A percentile compares a stretch with the other conserved stretches of the same genome.
These are phyloP conservation scores for Prinsepia uniflora DNA, from an alignment of 306 rosid genomes.

Conservation along the genomic window DNA sequence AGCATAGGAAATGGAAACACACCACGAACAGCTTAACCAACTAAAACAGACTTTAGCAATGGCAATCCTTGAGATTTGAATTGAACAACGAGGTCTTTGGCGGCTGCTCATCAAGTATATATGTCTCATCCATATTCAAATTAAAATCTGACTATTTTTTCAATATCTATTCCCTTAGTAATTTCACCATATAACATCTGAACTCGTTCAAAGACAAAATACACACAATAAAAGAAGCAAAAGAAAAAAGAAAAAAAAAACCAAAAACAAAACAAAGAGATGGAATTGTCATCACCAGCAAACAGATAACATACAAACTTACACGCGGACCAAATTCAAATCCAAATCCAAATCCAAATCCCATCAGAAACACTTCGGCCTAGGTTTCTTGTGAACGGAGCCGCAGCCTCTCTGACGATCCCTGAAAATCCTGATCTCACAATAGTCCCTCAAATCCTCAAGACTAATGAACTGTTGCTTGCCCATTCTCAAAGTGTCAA, in stretches of 20 bases:
- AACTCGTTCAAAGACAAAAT: neutral
- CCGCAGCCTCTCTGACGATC: slow-evolving; percentile 85
- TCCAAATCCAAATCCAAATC: neutral
- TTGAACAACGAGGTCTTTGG: neutral
- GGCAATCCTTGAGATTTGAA: neutral
- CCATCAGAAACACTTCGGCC: slow-evolving; percentile 70
- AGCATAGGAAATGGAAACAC: neutral
- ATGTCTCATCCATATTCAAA: neutral
- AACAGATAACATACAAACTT: slow-evolving; percentile 21
- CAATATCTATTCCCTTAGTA: neutral
- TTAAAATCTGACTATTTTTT: too few relatives aligned
- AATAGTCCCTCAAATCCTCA: slow-evolving; percentile 70
- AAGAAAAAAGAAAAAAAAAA: too few relatives aligned
- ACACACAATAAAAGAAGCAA: neutral
- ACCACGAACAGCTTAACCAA: neutral
- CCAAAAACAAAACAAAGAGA: neutral
- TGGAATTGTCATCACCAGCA: slow-evolving; percentile 12
- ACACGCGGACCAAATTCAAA: neutral
- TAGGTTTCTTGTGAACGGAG: slow-evolving; percentile 70
- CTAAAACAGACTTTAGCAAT: too few relatives aligned
- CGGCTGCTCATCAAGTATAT: neutral
- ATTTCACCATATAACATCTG: slow-evolving; percentile 1
- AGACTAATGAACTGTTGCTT: slow-evolving; percentile 91
- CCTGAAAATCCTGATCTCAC: slow-evolving; percentile 84
- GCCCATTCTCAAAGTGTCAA: slow-evolving; percentile 73